phyloP scores from a whole-genome alignment of 1,139 yeast genomes.

The Candida freyschussii region DNA sequence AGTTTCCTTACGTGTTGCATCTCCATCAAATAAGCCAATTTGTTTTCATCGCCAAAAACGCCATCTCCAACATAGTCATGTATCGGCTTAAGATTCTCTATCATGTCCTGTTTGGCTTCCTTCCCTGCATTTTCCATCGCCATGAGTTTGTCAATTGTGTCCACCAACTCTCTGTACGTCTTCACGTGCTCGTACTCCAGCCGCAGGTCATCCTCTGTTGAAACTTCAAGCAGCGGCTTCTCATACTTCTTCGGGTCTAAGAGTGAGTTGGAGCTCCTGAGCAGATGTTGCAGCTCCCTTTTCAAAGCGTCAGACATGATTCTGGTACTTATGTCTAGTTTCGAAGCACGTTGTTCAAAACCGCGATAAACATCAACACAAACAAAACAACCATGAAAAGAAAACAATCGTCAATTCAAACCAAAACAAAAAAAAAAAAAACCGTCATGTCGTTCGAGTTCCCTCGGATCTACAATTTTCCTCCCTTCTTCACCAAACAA shows the following conservation, averaged over 20 bases:
- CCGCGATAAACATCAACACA: not conserved
- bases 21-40: conserved; percentile 9
- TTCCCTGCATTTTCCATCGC: conserved; percentile 4
- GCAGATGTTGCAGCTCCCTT: no score
- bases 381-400: not conserved
- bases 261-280: no score
- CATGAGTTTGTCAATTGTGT: conserved; percentile 18
- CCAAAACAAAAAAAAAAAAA: not conserved
- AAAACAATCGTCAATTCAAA: not conserved
- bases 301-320: not conserved
- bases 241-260: conserved; percentile 2
- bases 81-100: not conserved
- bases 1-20: conserved; percentile 14
- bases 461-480: conserved; percentile 79
- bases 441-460: conserved; percentile 30
- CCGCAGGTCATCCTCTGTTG: conserved; percentile 2
- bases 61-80: conserved; percentile 9
- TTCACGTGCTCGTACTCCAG: conserved; percentile 10
- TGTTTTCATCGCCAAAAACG: conserved; percentile 6
- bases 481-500: conserved; percentile 89
- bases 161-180: conserved; percentile 16
- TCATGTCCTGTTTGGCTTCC: conserved; percentile 2
- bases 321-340: no score
- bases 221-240: conserved; percentile 1
- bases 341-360: no score